Percentiles rank a stretch among this genome's conserved stretches.
Conservation (phyloP, 495 filamentous ascomycete species). For the Penicillium canescens region DNA sequence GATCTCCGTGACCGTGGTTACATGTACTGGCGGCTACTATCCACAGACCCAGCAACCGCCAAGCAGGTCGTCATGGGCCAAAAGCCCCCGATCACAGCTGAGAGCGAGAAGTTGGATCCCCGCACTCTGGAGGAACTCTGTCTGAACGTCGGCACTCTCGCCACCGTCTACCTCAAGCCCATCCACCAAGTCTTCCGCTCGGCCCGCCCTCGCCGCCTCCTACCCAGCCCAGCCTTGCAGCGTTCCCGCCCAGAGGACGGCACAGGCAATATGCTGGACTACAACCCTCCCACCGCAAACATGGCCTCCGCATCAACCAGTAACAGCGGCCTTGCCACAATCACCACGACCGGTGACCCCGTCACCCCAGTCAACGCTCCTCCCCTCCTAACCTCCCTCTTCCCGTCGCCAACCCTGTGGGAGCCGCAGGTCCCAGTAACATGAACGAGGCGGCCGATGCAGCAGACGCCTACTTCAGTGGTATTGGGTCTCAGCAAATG, state of each 20-base stretch:
- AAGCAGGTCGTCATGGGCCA: slow-evolving; percentile 93
- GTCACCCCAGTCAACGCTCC: slow-evolving; percentile 20
- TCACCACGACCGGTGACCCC: slow-evolving; percentile 25
- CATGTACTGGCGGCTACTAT: slow-evolving; percentile 99
- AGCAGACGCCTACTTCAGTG: slow-evolving; percentile 83
- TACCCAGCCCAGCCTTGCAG: slow-evolving; percentile 83
- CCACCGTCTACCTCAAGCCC: slow-evolving; percentile 96
- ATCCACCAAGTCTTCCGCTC: slow-evolving; percentile 97
- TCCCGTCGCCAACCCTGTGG: slow-evolving; percentile 20
- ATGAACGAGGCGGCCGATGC: slow-evolving; percentile 65
- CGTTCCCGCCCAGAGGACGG: slow-evolving; percentile 55
- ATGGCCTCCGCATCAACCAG: slow-evolving; percentile 22
- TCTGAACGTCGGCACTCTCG: slow-evolving; percentile 91
- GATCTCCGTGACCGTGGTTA: slow-evolving; percentile 94
- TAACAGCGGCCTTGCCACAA: slow-evolving; percentile 28
- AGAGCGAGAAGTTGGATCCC: slow-evolving; percentile 91
- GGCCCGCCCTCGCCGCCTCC: slow-evolving; percentile 74
- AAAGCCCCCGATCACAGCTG: slow-evolving; percentile 94
- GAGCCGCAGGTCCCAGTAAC: slow-evolving; percentile 17
- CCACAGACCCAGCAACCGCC: slow-evolving; percentile 85
- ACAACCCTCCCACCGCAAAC: slow-evolving; percentile 25
- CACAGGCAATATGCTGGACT: slow-evolving; percentile 31
- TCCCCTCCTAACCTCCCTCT: slow-evolving; percentile 22
- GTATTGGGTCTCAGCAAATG: slow-evolving; percentile 69
- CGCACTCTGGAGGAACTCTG: slow-evolving; percentile 95